Percentiles rank a stretch among this genome's conserved stretches.
Evolutionary conservation across 805 yeast species (phyloP).

Genomic region (Cyberlindnera mycetangii): DNA sequence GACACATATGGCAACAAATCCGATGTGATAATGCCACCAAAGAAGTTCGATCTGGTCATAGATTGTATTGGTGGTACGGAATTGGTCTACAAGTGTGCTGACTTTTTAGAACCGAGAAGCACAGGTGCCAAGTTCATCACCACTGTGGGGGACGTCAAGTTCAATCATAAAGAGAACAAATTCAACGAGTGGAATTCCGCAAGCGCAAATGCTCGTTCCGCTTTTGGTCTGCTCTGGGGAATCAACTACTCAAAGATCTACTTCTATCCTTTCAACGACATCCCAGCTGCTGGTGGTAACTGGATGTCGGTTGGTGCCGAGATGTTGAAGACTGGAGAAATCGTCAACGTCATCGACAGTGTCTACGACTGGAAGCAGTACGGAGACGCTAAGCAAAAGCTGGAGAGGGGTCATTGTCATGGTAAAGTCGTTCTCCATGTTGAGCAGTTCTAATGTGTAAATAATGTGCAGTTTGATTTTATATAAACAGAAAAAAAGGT

Average conservation of each 20-base stretch:
- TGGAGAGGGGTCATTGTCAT: constrained; percentile 49
- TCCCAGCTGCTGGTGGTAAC: constrained; percentile 15
- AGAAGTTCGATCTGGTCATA: constrained; percentile 57
- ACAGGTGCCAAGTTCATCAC: constrained; percentile 53
- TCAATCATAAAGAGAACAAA: constrained; percentile 36
- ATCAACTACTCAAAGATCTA: constrained; percentile 36
- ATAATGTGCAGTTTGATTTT: neutral
- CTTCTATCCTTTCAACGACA: constrained; percentile 29
- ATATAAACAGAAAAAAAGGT: neutral
- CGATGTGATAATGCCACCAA: constrained; percentile 20
- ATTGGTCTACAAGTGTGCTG: constrained; percentile 37
- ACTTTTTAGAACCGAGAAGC: constrained; percentile 40
- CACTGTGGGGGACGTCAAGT: constrained; percentile 59
- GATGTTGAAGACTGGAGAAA: constrained; percentile 43
- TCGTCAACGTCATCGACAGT: constrained; percentile 52
- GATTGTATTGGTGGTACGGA: constrained; percentile 72
- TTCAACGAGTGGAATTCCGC: constrained; percentile 36
- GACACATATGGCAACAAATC: constrained; percentile 27
- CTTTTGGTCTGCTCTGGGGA: constrained; percentile 36
- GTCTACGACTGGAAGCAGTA: constrained; percentile 54
- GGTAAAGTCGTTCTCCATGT: constrained; percentile 65
- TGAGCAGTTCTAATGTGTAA: constrained; percentile 35
- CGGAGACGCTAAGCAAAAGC: constrained; percentile 49
- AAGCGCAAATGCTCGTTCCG: constrained; percentile 34
- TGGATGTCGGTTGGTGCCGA: constrained; percentile 43